phyloP scores from a whole-genome alignment of 768 basidiomycete genomes.

The Boletus reticulatus region DNA sequence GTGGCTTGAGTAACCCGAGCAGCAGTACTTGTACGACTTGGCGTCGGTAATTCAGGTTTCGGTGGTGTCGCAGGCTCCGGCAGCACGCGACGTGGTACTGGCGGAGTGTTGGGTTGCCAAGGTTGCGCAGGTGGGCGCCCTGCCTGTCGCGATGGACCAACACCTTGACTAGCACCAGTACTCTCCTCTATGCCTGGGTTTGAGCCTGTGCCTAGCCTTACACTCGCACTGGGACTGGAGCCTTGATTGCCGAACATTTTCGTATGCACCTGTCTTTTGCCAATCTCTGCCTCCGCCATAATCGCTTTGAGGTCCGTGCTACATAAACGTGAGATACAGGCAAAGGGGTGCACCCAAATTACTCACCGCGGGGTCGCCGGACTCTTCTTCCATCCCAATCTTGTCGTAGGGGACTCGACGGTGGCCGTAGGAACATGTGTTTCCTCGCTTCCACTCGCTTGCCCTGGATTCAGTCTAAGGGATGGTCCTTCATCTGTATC shows the following conservation, averaged over 20 bases:
- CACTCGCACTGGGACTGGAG: not conserved
- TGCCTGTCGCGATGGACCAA: not conserved
- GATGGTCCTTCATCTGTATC: conserved; percentile 48
- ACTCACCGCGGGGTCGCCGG: conserved; percentile 51
- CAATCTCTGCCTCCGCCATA: conserved; percentile 72
- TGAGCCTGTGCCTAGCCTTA: not conserved
- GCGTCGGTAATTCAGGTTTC: not conserved
- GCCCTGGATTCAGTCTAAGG: conserved; percentile 19
- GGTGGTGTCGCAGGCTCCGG: conserved; percentile 11
- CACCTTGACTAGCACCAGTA: not conserved
- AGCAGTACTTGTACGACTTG: not conserved
- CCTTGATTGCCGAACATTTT: not conserved
- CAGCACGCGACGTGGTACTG: conserved; percentile 6
- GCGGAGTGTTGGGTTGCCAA: conserved; percentile 4
- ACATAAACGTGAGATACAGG: conserved; percentile 11
- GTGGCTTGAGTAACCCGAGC: conserved; percentile 20
- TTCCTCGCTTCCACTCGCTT: conserved; percentile 5
- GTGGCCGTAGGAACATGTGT: not conserved
- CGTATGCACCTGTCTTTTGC: conserved; percentile 13
- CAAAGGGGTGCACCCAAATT: conserved; percentile 6
- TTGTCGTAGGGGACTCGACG: conserved; percentile 5
- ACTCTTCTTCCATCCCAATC: conserved; percentile 47
- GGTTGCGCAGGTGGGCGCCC: conserved; percentile 1
- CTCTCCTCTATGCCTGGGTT: not conserved
- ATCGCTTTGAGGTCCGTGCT: conserved; percentile 84